Evolutionary conservation across 202 grass and related monocot genomes (phyloP).

Genomic region (Schoenoplectus triqueter): DNA sequence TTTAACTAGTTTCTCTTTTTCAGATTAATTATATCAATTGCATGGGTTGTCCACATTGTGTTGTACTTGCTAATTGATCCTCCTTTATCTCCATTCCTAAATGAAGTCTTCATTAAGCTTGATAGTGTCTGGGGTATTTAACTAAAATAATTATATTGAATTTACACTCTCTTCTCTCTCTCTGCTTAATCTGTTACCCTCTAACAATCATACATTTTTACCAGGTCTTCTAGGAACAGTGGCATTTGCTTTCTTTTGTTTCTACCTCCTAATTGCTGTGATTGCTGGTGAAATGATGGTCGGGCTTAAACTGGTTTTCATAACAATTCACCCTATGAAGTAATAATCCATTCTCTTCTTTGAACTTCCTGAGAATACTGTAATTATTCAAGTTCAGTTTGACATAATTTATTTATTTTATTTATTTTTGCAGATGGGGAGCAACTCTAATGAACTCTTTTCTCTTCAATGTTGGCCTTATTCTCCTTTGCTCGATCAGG

Average conservation of each 20-base stretch:
- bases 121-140: slow-evolving; percentile 78
- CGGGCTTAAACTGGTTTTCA: slow-evolving; percentile 83
- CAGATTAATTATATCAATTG: slow-evolving; percentile 92
- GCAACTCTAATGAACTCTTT: slow-evolving; percentile 84
- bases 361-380: neutral
- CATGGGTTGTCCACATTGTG: slow-evolving; percentile 90
- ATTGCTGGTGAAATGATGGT: slow-evolving; percentile 94
- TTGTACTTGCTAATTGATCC: slow-evolving; percentile 91
- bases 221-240: slow-evolving; percentile 94
- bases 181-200: neutral
- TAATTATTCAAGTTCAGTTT: slow-evolving; percentile 5
- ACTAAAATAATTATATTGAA: slow-evolving; percentile 31
- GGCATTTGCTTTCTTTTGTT: slow-evolving; percentile 98
- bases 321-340: slow-evolving; percentile 93
- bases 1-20: slow-evolving; percentile 34
- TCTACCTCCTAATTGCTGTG: slow-evolving; percentile 86
- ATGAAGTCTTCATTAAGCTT: slow-evolving; percentile 96
- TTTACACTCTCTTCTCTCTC: neutral
- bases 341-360: slow-evolving; percentile 42
- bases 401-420: slow-evolving; percentile 1
- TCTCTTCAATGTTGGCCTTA: slow-evolving; percentile 83
- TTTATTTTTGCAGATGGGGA: slow-evolving; percentile 68
- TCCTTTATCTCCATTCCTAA: slow-evolving; percentile 90
- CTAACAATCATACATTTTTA: slow-evolving; percentile 33
- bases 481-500: slow-evolving; percentile 92